phyloP scores from a whole-genome alignment of 2,329 filamentous ascomycete genomes.

The Aspergillus fischeri region DNA sequence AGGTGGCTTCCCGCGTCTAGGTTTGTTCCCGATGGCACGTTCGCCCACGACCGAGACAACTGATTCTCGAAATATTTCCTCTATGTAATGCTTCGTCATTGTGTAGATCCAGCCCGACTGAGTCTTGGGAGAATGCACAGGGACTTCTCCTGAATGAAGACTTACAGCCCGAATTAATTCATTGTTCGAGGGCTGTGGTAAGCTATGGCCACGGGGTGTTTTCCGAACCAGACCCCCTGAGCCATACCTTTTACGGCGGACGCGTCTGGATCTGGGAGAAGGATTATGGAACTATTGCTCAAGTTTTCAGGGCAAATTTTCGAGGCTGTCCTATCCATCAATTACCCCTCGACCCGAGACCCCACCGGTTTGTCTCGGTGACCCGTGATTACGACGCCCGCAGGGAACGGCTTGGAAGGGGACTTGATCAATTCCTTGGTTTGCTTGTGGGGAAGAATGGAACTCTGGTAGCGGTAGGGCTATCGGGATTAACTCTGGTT shows the following conservation, averaged over 20 bases:
- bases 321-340: not conserved
- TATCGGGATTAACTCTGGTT: not conserved
- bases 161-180: not conserved
- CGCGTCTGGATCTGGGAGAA: not conserved
- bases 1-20: not conserved
- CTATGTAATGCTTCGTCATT: not conserved
- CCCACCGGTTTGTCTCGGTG: constrained; percentile 6
- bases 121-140: not conserved
- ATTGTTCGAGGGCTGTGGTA: not conserved
- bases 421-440: constrained; percentile 4
- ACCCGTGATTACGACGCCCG: not conserved
- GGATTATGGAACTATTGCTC: not conserved
- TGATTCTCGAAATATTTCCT: not conserved
- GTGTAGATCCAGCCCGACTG: not conserved
- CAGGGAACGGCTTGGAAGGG: not conserved
- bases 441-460: not conserved
- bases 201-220: not conserved
- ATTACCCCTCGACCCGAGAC: not conserved
- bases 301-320: not conserved
- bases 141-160: not conserved
- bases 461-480: not conserved
- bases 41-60: not conserved
- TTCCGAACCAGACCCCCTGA: not conserved
- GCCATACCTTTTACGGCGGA: not conserved
- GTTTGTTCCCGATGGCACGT: not conserved